These are phyloP conservation scores for Skeletonema marinoi DNA, from an alignment of 108 stramenopile species.

Conservation along the genomic window DNA sequence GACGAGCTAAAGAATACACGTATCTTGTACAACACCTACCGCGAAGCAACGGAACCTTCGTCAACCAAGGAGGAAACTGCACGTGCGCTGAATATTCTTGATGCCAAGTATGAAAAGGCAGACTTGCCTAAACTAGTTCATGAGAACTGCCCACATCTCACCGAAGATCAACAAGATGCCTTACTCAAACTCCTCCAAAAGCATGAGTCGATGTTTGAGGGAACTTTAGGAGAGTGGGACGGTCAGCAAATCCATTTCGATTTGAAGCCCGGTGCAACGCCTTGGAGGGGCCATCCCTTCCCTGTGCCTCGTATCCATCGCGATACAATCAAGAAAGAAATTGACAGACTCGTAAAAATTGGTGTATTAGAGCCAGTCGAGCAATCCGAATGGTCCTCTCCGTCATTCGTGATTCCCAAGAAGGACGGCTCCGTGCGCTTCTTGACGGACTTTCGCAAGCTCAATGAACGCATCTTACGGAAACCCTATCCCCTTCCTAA, in stretches of 20 bases:
- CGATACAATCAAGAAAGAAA: neutral
- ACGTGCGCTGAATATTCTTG: neutral
- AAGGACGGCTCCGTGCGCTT: conserved; percentile 32
- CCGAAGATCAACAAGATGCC: neutral
- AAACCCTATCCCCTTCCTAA: conserved; percentile 19
- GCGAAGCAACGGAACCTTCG: too few relatives aligned
- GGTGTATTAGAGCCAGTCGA: conserved; percentile 15
- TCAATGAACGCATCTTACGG: too few relatives aligned
- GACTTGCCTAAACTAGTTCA: neutral
- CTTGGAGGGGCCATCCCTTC: neutral
- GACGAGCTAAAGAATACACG: too few relatives aligned
- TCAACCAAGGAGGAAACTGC: too few relatives aligned
- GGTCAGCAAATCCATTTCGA: neutral
- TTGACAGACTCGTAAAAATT: conserved; percentile 6
- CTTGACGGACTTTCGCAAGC: conserved; percentile 27
- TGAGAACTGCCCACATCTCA: neutral
- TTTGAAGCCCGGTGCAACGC: neutral
- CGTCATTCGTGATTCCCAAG: conserved; percentile 40
- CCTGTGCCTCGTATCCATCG: neutral
- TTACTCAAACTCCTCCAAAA: neutral
- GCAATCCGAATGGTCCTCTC: conserved; percentile 24
- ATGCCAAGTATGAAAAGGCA: conserved; percentile 5
- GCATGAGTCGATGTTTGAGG: neutral
- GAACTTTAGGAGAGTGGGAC: neutral
- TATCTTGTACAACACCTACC: too few relatives aligned